Percentiles rank a stretch among this genome's conserved stretches.
Evolutionary conservation across 1,284 basidiomycete species (phyloP).

Genomic region (Dichomitus squalens): DNA sequence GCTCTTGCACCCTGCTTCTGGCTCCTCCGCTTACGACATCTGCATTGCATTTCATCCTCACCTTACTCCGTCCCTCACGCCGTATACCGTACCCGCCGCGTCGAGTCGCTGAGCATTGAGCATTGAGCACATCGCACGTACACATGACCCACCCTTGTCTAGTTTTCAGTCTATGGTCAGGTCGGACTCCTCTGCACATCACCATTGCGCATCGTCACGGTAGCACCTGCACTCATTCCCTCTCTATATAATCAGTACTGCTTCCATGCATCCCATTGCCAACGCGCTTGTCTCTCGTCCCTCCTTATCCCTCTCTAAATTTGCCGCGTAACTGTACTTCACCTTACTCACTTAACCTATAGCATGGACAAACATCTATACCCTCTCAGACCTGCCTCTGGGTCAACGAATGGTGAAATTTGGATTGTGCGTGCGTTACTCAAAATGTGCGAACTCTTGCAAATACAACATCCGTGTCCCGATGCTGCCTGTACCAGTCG

Average conservation of each 20-base stretch:
- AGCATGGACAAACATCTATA: constrained; percentile 33
- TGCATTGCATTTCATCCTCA: background rate
- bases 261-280: constrained; percentile 13
- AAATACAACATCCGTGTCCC: background rate
- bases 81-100: background rate
- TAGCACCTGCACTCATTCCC: constrained; percentile 17
- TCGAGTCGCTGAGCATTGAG: background rate
- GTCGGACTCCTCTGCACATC: constrained; percentile 9
- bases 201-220: constrained; percentile 13
- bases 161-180: constrained; percentile 6
- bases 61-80: background rate
- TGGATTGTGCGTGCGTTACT: background rate
- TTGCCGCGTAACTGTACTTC: constrained; percentile 31
- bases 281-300: constrained; percentile 15
- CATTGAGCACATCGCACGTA: constrained; percentile 7
- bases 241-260: constrained; percentile 25
- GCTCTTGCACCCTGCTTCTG: background rate
- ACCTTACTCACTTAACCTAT: constrained; percentile 30
- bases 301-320: constrained; percentile 20
- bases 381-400: constrained; percentile 26
- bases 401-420: constrained; percentile 24
- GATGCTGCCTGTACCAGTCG: background rate
- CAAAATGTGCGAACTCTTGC: background rate
- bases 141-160: constrained; percentile 6
- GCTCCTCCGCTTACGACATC: background rate